Evolutionary conservation across 2,329 filamentous ascomycete genomes (phyloP).

Genomic region (Penicillium sp.): DNA sequence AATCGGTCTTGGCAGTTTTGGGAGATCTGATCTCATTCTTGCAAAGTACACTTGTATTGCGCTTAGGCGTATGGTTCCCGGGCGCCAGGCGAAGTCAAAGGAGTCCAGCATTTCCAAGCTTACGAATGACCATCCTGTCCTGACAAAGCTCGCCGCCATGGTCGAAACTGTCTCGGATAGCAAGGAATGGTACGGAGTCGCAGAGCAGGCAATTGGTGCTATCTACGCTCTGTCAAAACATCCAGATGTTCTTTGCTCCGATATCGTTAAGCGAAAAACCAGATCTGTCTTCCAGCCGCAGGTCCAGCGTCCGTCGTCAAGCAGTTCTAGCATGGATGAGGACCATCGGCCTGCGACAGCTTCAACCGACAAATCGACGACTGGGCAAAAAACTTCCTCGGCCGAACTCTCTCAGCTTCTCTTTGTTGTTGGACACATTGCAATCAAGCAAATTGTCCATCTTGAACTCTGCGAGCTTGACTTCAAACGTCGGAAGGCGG

Average conservation of each 20-base stretch:
- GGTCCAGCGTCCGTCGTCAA: conserved; percentile 33
- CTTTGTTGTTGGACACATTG: conserved; percentile 94
- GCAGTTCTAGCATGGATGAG: conserved; percentile 34
- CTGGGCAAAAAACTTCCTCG: conserved; percentile 68
- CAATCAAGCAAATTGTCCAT: conserved; percentile 98
- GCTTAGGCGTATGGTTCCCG: conserved; percentile 86
- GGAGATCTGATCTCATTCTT: conserved; percentile 80
- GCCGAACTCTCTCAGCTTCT: conserved; percentile 85
- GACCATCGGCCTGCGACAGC: conserved; percentile 42
- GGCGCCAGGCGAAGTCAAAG: conserved; percentile 78
- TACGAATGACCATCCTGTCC: conserved; percentile 88
- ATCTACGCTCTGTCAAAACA: conserved; percentile 95
- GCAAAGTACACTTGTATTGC: conserved; percentile 97
- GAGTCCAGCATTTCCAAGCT: conserved; percentile 70
- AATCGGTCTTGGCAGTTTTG: conserved; percentile 82
- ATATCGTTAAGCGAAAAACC: conserved; percentile 86
- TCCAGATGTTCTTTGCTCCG: conserved; percentile 89
- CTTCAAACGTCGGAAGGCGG: conserved; percentile 88
- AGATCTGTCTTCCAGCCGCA: conserved; percentile 72
- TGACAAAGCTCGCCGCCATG: conserved; percentile 79
- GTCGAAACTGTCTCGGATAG: conserved; percentile 84
- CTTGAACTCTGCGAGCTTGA: conserved; percentile 96
- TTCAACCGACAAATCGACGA: conserved; percentile 38
- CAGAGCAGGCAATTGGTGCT: conserved; percentile 93
- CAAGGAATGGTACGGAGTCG: conserved; percentile 93